phyloP scores from a whole-genome alignment of 225 moss, liverwort and hornwort species.

The Marchantia paleacea region DNA sequence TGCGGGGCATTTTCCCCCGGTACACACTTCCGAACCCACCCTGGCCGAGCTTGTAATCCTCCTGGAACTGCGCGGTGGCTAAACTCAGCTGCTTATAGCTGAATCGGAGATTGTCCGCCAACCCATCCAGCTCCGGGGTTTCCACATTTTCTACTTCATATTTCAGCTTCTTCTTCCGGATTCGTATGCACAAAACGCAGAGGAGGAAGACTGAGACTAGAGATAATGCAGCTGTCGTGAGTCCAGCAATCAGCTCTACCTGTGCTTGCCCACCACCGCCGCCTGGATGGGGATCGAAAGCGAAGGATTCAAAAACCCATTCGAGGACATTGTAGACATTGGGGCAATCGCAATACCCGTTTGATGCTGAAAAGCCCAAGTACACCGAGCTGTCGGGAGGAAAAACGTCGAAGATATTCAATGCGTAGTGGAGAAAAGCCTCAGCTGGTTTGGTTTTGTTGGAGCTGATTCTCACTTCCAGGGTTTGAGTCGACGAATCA shows the following conservation, averaged over 20 bases:
- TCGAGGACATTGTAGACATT: conserved; percentile 10
- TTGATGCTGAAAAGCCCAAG: conserved; percentile 6
- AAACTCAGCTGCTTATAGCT: conserved; percentile 54
- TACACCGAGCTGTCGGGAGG: neutral
- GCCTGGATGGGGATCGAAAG: neutral
- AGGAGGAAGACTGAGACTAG: neutral
- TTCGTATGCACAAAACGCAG: neutral
- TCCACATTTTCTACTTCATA: neutral
- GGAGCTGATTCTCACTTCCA: conserved; percentile 7
- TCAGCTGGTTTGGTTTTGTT: neutral
- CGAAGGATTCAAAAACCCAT: neutral
- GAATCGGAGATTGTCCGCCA: conserved; percentile 7
- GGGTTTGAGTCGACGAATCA: neutral
- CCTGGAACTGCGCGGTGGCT: conserved; percentile 50
- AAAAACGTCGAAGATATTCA: neutral
- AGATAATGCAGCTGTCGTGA: neutral
- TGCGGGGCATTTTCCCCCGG: conserved; percentile 35
- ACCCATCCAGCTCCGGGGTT: neutral
- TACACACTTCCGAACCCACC: conserved; percentile 65
- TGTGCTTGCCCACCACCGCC: neutral
- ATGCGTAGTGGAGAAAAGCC: neutral
- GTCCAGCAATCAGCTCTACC: neutral
- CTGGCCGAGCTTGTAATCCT: conserved; percentile 37
- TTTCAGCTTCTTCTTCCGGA: neutral
- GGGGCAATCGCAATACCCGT: conserved; percentile 4